These are phyloP conservation scores for Nicotiana sylvestris DNA, from an alignment of 257 asterid species.

Conservation along the genomic window DNA sequence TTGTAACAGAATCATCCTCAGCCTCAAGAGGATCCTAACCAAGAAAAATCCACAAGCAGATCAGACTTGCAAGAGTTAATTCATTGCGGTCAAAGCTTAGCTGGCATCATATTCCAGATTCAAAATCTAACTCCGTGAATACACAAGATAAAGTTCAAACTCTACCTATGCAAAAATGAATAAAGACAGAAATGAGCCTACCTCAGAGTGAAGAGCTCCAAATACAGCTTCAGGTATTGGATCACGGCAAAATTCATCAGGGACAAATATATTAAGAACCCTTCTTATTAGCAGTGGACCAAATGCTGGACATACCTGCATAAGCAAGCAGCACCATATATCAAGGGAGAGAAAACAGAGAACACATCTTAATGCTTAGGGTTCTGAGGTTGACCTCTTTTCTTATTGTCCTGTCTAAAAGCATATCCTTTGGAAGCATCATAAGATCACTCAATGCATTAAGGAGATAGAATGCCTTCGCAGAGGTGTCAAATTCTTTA, in stretches of 20 bases:
- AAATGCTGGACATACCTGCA: slow-evolving; percentile 70
- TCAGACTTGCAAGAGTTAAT: neutral
- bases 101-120: neutral
- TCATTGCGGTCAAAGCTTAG: neutral
- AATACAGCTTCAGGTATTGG: slow-evolving; percentile 59
- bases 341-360: neutral
- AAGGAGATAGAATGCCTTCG: slow-evolving; percentile 62
- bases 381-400: slow-evolving; percentile 50
- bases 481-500: slow-evolving; percentile 31
- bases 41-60: neutral
- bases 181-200: slow-evolving; percentile 19
- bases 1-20: slow-evolving; percentile 40
- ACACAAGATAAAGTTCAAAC: neutral
- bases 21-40: slow-evolving; percentile 42
- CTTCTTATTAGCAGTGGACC: slow-evolving; percentile 57
- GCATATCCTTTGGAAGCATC: slow-evolving; percentile 97
- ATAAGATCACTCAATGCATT: slow-evolving; percentile 82
- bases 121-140: neutral
- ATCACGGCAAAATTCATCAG: slow-evolving; percentile 84
- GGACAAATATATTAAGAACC: slow-evolving; percentile 56
- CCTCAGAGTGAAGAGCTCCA: slow-evolving; percentile 68
- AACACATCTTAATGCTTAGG: neutral
- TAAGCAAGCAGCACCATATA: slow-evolving; percentile 9
- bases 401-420: slow-evolving; percentile 51
- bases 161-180: neutral